These are phyloP conservation scores for Cyphellophora attinorum DNA, from an alignment of 2,329 filamentous ascomycete genomes.

Conservation along the genomic window DNA sequence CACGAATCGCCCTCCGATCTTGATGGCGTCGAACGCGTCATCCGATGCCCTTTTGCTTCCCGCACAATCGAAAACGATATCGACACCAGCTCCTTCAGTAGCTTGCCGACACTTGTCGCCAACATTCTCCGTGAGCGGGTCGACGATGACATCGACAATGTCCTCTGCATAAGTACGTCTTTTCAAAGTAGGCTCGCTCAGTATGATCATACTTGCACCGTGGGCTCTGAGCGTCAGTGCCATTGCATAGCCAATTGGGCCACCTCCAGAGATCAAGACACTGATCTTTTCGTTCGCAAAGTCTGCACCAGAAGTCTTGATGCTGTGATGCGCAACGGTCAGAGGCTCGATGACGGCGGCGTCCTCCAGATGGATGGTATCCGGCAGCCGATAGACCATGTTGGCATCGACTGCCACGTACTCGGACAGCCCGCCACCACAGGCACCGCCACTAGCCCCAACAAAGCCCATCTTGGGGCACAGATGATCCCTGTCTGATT, in stretches of 20 bases:
- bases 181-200: constrained; percentile 10
- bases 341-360: constrained; percentile 13
- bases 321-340: constrained; percentile 10
- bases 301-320: constrained; percentile 19
- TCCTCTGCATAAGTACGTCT: constrained; percentile 6
- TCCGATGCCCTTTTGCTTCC: constrained; percentile 23
- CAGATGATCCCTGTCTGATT: constrained; percentile 12
- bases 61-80: constrained; percentile 27
- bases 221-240: constrained; percentile 8
- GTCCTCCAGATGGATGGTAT: constrained; percentile 8
- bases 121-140: constrained; percentile 15
- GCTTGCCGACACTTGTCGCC: constrained; percentile 20
- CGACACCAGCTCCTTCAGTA: constrained; percentile 22
- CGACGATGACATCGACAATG: constrained; percentile 7
- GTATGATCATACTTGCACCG: constrained; percentile 6
- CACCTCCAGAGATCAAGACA: constrained; percentile 12
- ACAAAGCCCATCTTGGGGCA: constrained; percentile 8
- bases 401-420: constrained; percentile 7
- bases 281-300: too few species aligned
- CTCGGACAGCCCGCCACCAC: constrained; percentile 10
- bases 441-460: constrained; percentile 24
- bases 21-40: constrained; percentile 22
- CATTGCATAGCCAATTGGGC: constrained; percentile 11
- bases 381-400: constrained; percentile 7
- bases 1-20: constrained; percentile 19